These are phyloP conservation scores for Talaromyces atroroseus DNA, from an alignment of 2,329 filamentous ascomycete genomes.

Conservation along the genomic window DNA sequence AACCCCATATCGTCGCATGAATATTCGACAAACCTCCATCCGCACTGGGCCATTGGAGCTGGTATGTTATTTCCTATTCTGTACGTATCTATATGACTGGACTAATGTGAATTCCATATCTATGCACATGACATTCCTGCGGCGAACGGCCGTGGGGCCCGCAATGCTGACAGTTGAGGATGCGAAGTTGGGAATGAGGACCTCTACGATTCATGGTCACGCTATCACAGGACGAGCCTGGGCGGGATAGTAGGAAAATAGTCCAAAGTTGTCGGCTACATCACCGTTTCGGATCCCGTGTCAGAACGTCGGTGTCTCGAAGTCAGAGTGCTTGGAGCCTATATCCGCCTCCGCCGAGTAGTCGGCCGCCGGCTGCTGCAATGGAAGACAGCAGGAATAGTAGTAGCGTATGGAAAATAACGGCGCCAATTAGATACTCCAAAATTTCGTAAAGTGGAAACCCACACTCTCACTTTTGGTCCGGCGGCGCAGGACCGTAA, in stretches of 20 bases:
- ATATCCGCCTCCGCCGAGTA: constrained; percentile 38
- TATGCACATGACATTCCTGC: constrained; percentile 61
- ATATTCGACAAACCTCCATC: constrained; percentile 52
- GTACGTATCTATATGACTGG: not conserved
- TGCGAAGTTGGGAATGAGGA: constrained; percentile 59
- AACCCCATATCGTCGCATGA: constrained; percentile 46
- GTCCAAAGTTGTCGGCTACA: constrained; percentile 60
- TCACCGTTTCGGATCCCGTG: constrained; percentile 59
- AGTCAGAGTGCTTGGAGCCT: constrained; percentile 52
- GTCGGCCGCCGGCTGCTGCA: constrained; percentile 22
- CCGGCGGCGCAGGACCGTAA: constrained; percentile 19
- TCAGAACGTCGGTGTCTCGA: constrained; percentile 55
- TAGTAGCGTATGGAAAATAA: not conserved
- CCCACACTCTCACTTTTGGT: constrained; percentile 47
- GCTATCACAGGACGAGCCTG: constrained; percentile 39
- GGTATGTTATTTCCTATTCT: constrained; percentile 38
- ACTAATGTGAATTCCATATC: constrained; percentile 50
- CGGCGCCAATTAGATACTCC: constrained; percentile 17
- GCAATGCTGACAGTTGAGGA: constrained; percentile 56
- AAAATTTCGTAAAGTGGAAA: constrained; percentile 45
- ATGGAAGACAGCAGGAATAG: not conserved
- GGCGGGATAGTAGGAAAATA: constrained; percentile 30
- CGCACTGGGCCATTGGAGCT: constrained; percentile 61
- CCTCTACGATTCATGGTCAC: constrained; percentile 59
- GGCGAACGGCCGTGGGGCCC: constrained; percentile 55